Evolutionary conservation across 208 protist genomes (phyloP).

Genomic region (Porcisia hertigi): DNA sequence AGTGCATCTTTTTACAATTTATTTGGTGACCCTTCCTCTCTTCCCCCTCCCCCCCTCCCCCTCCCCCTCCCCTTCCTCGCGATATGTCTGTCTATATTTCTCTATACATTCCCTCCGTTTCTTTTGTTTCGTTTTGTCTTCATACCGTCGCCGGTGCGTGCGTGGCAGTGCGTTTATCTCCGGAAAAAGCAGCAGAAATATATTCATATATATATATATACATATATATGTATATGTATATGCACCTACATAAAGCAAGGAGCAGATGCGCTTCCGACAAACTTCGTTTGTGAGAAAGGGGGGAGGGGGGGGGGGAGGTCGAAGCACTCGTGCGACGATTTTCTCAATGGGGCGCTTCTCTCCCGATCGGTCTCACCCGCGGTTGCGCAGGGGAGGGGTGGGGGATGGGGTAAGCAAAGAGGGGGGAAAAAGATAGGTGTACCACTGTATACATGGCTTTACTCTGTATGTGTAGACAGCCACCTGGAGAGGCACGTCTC

Average conservation of each 20-base stretch:
- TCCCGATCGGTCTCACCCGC: not conserved
- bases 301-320: too few species aligned
- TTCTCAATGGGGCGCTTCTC: not conserved
- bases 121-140: slow-evolving; percentile 2
- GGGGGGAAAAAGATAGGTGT: not conserved
- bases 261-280: not conserved
- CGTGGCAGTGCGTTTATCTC: not conserved
- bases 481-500: not conserved
- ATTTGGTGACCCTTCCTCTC: not conserved
- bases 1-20: not conserved
- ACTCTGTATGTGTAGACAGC: not conserved
- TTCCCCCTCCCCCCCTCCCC: not conserved
- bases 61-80: not conserved
- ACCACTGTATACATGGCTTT: not conserved
- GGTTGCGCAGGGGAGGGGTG: not conserved
- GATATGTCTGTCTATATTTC: not conserved
- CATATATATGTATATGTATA: not conserved
- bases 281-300: not conserved
- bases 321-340: not conserved
- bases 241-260: not conserved
- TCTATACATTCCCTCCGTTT: not conserved
- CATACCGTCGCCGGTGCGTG: not conserved
- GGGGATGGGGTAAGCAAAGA: not conserved
- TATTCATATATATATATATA: not conserved
- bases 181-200: not conserved